Percentiles rank a stretch among this genome's conserved stretches.
phyloP scores from a whole-genome alignment of 2,329 filamentous ascomycete species.

The Claviceps spartinae region DNA sequence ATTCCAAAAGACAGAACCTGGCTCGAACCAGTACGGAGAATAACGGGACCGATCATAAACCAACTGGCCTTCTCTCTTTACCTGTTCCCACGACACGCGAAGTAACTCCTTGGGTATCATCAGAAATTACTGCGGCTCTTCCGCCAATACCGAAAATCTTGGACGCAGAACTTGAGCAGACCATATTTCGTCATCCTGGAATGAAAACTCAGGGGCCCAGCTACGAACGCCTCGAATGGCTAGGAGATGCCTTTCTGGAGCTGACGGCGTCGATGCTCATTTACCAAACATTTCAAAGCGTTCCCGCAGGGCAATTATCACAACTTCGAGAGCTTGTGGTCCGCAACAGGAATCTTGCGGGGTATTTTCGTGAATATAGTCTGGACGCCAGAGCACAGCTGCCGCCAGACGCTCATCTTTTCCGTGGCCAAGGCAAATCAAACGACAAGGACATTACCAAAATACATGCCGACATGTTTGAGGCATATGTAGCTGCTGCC shows the following conservation, averaged over 20 bases:
- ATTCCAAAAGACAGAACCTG: slow-evolving; percentile 6
- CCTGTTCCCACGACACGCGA: slow-evolving; percentile 6
- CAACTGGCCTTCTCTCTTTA: background rate
- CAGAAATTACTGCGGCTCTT: slow-evolving; percentile 31
- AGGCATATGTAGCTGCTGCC: slow-evolving; percentile 75
- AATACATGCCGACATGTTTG: slow-evolving; percentile 74
- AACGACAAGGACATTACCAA: slow-evolving; percentile 49
- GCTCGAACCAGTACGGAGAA: background rate
- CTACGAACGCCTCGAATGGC: slow-evolving; percentile 79
- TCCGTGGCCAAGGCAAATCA: slow-evolving; percentile 14
- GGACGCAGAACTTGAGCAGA: slow-evolving; percentile 43
- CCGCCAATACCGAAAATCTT: slow-evolving; percentile 49
- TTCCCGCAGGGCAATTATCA: slow-evolving; percentile 55
- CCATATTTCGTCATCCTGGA: slow-evolving; percentile 55
- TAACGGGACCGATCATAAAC: background rate
- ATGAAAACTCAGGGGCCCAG: slow-evolving; percentile 16
- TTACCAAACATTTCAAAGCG: slow-evolving; percentile 52
- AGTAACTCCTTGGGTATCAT: slow-evolving; percentile 34
- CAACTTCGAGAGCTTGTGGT: slow-evolving; percentile 68
- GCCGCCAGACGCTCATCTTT: slow-evolving; percentile 28
- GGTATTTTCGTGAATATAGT: slow-evolving; percentile 56
- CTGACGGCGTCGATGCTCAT: slow-evolving; percentile 64
- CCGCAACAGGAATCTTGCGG: slow-evolving; percentile 63
- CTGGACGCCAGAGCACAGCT: slow-evolving; percentile 52
- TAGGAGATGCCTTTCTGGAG: slow-evolving; percentile 79